Evolutionary conservation across 1,284 basidiomycete species (phyloP), one percentile per base, ranked within the genome.

Genomic region (Apiotrichum brassicae): DNA sequence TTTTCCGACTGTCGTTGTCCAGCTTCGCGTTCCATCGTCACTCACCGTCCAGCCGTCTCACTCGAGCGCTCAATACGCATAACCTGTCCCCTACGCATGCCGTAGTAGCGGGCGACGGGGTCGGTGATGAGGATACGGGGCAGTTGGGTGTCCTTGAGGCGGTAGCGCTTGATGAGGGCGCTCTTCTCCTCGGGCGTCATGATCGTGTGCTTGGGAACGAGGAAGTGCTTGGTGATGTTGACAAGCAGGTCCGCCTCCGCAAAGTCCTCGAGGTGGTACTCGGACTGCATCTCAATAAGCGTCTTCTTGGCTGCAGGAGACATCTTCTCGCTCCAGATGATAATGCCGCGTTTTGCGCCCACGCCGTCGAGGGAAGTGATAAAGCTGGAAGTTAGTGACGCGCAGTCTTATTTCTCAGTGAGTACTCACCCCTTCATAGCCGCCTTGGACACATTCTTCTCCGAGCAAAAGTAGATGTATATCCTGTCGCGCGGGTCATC

Each of bases 41-140:
- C 71, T 63, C 54, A 97, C 63, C 95, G 82, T 56, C 94, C 95
- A 59, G 87, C 87, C 16, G 95, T 98, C 78, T 98, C 95, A 71
- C 88, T 92, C 22, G 92, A 87, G 66, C 95, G 79, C 53, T 88
- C 98, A 63, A 99, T 98, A 78, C 97, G 97, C 71, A 98, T 95
- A 33, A 99, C 95, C 72, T 97, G 90, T 20, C 94, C 93, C 54
- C 95, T 81, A 65, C 84, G 81, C 53, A 98, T 80, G 43, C 95
- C 95, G 76, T 97, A 99, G 74, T 99, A 98, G 56, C 92, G 82
- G 33, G 94, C 92, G 13, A 99, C 94, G 6, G 95, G 95, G 74
- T 99, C 95, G 18, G 84, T 84, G 47, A 95, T 74, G 75, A 97
- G 93, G 62, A 99, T 98, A 32, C 95, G 85, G 44, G 95, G 95